Evolutionary conservation across 2,329 filamentous ascomycete species (phyloP), one percentile per base, ranked within the genome.

Genomic region (Lachnellula willkommii): DNA sequence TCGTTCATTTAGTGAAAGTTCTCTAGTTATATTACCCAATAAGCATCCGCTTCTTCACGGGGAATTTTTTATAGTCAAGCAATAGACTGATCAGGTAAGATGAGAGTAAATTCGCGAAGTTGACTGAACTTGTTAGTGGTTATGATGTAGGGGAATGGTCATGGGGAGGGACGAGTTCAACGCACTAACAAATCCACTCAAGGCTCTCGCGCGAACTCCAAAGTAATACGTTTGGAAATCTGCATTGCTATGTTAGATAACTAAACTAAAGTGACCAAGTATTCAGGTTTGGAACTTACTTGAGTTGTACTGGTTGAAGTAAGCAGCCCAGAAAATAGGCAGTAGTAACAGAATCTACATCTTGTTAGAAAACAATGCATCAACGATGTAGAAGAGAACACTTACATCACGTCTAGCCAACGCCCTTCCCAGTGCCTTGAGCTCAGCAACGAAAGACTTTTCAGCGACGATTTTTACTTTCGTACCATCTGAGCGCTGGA

Each of bases 401-500:
- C 69, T 71, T 14, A 61, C 63, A n/a, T 67, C 53, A 14, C 72
- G 57, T 47, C 66, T 63, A 70, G 73, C 72, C 69, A 75, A 73
- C 36, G 70, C 64, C 28, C 54, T 63, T 5, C 65, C 58, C 59
- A 75, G 71, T 9, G 58, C 63, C 1, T 64, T 64, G 20, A 68
- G 66, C 69, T 89, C 87, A 22, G 72, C 72, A 71, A 75, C 78
- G 0, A 82, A 78, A 47, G 79, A 76, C 9, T 83, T 72, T 1
- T 77, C 68, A 26, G 89, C 85, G 0, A 71, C 69, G 51, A 89
- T 68, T 8, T 78, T 71, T 9, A 78, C 75, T 6, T 63, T 66
- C 17, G 69, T 66, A 0, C 86, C 85, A 56, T 89, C 85, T 2
- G 77, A 79, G 1, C 87, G 75, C 69, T 89, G 75, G 0, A 89